phyloP scores from a whole-genome alignment of 2,329 filamentous ascomycete genomes.

The Penicillium freii region DNA sequence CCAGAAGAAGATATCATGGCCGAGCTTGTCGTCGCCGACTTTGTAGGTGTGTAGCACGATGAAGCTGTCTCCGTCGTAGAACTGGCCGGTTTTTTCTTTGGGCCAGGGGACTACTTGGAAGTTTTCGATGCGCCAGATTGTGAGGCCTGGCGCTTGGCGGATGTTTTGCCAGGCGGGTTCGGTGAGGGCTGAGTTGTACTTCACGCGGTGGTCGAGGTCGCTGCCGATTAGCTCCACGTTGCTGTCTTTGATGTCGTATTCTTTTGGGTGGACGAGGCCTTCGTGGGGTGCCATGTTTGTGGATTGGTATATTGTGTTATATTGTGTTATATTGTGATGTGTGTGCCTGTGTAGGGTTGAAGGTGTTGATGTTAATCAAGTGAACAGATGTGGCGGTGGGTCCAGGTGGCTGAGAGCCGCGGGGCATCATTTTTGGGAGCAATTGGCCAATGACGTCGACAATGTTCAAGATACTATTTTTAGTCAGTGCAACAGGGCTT shows the following conservation, averaged over 20 bases:
- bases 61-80: conserved; percentile 68
- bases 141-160: conserved; percentile 54
- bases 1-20: conserved; percentile 70
- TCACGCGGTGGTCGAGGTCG: conserved; percentile 65
- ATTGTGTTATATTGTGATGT: not conserved
- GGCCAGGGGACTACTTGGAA: conserved; percentile 65
- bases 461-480: conserved; percentile 4
- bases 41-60: conserved; percentile 63
- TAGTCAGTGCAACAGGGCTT: not conserved
- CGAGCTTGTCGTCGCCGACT: conserved; percentile 51
- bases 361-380: not conserved
- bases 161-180: conserved; percentile 68
- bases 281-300: conserved; percentile 59
- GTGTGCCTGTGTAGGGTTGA: not conserved
- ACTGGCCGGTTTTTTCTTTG: conserved; percentile 56
- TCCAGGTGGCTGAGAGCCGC: conserved; percentile 1
- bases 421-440: conserved; percentile 2
- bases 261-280: conserved; percentile 60
- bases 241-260: conserved; percentile 67
- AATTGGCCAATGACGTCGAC: conserved; percentile 5
- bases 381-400: conserved; percentile 6
- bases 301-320: not conserved
- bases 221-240: conserved; percentile 66
- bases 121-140: conserved; percentile 66
- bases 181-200: conserved; percentile 62